Evolutionary conservation across 495 filamentous ascomycete genomes (phyloP), one percentile per base, ranked within the genome.

Genomic region (Haplographium delicatum): DNA sequence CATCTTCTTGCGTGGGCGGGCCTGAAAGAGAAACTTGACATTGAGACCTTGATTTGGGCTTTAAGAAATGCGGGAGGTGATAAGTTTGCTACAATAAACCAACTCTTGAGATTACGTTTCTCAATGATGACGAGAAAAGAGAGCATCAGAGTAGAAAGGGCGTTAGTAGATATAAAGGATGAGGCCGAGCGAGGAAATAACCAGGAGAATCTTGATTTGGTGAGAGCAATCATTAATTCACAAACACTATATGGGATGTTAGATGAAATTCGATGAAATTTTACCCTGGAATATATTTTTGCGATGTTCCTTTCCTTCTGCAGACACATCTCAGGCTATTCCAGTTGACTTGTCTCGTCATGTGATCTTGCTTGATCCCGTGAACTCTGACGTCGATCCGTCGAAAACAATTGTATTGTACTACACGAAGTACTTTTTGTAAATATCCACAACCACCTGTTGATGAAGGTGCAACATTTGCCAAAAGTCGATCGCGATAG

Each of bases 51-150:
- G 15, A 13, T 47, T 5, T 59, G 51, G 46, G 45, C 50, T 2
- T 18, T 62, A n/a, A 33, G 28, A 16, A 57, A 62, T 24, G 52
- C 47, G 6, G 53, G 56, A 20, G 45, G 55, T 24, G 19, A 58
- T 35, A 58, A 44, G 31, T 6, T 30, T 26, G 26, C 38, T 9
- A 34, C 50, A 8, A 23, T 60, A 13, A 51, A 45, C 3, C 30
- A 52, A 22, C 13, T 56, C n/a, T 16, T 56, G 15, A 42, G 7
- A 20, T 9, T 31, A 15, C 25, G 48, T 9, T 46, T 39, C 26
- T 10, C 25, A 1, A 10, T 30, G 27, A 19, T 58, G 4, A 19
- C 5, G 9, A 18, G 18, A 1, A 26, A 15, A 20, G 37, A 52
- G 1, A 1, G n/a, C 11, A n/a, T 8, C 18, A 46, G 24, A 15